Conservation (phyloP, 2,329 filamentous ascomycete species). For the Xylariaceae sp. region DNA sequence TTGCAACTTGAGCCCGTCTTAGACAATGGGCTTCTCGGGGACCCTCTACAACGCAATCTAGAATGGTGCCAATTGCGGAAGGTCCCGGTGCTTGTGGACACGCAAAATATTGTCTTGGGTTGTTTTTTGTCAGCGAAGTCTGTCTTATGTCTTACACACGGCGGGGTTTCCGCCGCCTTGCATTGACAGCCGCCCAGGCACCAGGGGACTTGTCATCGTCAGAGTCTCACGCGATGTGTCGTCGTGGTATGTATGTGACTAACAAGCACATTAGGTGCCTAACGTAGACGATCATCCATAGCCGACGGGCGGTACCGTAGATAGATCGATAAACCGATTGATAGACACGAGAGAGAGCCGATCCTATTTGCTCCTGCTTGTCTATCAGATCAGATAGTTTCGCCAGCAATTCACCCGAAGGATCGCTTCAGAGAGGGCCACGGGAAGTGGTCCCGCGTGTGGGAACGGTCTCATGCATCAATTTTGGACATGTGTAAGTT, state of each 20-base stretch:
- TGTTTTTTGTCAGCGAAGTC: no score
- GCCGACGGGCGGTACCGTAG: no score
- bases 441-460: background rate
- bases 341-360: background rate
- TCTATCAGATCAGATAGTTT: background rate
- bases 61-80: slow-evolving; percentile 27
- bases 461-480: slow-evolving; percentile 2
- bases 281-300: no score
- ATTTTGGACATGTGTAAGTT: slow-evolving; percentile 13
- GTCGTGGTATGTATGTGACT: background rate
- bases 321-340: no score
- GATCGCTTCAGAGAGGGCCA: background rate
- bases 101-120: background rate
- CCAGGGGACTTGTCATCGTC: slow-evolving; percentile 10
- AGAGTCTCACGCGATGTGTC: background rate
- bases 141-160: slow-evolving; percentile 20
- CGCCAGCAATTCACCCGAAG: background rate
- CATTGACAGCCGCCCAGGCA: slow-evolving; percentile 25
- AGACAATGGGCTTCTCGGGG: no score
- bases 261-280: no score
- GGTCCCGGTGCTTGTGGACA: slow-evolving; percentile 21
- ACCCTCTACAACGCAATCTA: slow-evolving; percentile 9
- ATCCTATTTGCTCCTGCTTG: background rate
- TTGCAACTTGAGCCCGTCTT: no score
- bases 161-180: slow-evolving; percentile 19